These are phyloP conservation scores for Pichia paraexigua DNA, from an alignment of 805 yeast genomes.

Conservation along the genomic window DNA sequence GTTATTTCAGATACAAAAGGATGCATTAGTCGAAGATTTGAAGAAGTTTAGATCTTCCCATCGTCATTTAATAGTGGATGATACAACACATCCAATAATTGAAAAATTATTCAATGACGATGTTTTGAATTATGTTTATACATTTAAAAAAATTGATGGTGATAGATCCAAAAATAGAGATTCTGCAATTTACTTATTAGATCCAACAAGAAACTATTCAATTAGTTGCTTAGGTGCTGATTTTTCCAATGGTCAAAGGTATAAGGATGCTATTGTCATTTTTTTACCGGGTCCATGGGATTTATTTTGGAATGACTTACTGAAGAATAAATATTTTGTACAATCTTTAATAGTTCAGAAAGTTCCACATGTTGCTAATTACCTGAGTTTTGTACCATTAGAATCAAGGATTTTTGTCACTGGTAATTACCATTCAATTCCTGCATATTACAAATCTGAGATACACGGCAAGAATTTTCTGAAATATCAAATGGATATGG, in stretches of 20 bases:
- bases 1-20: constrained; percentile 20
- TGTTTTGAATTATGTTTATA: constrained; percentile 24
- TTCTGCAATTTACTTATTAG: constrained; percentile 75
- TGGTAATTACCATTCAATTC: constrained; percentile 53
- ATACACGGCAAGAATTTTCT: constrained; percentile 54
- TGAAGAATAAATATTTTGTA: constrained; percentile 7
- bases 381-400: constrained; percentile 49
- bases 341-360: not conserved
- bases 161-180: constrained; percentile 24
- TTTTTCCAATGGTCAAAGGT: constrained; percentile 58
- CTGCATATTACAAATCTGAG: constrained; percentile 60
- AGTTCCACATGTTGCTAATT: constrained; percentile 25
- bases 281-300: constrained; percentile 53
- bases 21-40: constrained; percentile 14
- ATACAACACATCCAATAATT: constrained; percentile 21
- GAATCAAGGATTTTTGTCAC: constrained; percentile 70
- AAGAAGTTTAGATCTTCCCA: constrained; percentile 14
- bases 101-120: constrained; percentile 21
- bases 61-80: constrained; percentile 27
- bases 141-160: constrained; percentile 25
- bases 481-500: constrained; percentile 44
- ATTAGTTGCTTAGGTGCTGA: constrained; percentile 76
- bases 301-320: constrained; percentile 17
- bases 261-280: constrained; percentile 58
- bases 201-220: constrained; percentile 52